Base-by-base conservation (phyloP, 176 grass and related monocot genomes). In the Olyra latifolia region DNA sequence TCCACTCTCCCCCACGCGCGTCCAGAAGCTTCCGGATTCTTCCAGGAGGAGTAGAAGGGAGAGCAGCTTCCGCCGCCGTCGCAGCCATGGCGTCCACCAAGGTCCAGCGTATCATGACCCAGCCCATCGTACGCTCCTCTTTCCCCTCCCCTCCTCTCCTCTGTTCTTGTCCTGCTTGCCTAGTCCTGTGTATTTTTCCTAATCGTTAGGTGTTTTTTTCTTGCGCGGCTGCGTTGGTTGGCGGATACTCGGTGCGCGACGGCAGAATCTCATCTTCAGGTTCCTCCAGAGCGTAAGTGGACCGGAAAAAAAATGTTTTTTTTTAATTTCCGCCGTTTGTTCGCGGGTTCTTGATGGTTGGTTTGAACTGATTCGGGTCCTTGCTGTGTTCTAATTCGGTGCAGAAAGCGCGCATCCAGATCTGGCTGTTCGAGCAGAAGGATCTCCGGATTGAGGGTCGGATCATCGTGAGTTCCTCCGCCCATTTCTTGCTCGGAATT, bases 361-460 rank as follows among this genome's bases (percentile, higher is more conserved):
- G 39, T 57, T 60, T 19, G 10, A 23, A n/a, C 20, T 87, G 0
- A 79, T 65, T 76, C 10, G 10, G 10, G 5, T 44, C 58, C 14
- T 69, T 40, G 40, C 45, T 48, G 12, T 9, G 14, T 15, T 63
- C 42, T 71, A 4, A 27, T 54, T 87, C 32, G 22, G 20, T 87
- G 76, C 84, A 98, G 96, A 98, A 98, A 95, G 92, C 92, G 77
- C 88, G 92, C 72, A 98, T 95, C 42, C 92, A 93, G 83, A 93
- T 98, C 76, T 98, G 96, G 92, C 90, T 98, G 2, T 98, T 93
- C 61, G 92, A 98, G 90, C 90, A 98, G 81, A 98, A 93, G 84
- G 92, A 98, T 84, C 82, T 95, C 77, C 89, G 92, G 66, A 98
- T 95, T 27, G 90, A 98, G 80, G 96, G 92, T 24, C 87, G 92